Evolutionary conservation across 192 early-diverging fungal species (phyloP).

Genomic region (Dissophora ornata): DNA sequence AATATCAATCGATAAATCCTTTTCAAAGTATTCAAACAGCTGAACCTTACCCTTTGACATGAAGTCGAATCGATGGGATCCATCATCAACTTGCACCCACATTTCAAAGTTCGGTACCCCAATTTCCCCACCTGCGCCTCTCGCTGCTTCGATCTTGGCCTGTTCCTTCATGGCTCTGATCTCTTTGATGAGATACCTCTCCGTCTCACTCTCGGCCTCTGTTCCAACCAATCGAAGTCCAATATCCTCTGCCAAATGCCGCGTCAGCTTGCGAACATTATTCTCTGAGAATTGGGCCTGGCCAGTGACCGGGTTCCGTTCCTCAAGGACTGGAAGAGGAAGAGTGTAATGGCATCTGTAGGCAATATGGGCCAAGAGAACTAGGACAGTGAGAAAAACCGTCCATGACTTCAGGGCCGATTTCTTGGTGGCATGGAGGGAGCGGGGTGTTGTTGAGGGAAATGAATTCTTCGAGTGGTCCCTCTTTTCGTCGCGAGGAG

Average conservation of each 20-base stretch:
- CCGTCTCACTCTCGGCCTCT: constrained; percentile 13
- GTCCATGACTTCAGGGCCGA: constrained; percentile 1
- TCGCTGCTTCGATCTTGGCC: constrained; percentile 5
- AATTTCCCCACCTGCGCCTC: constrained; percentile 9
- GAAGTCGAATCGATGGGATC: constrained; percentile 78
- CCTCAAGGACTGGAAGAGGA: constrained; percentile 17
- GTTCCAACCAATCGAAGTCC: constrained; percentile 68
- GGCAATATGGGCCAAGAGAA: background rate
- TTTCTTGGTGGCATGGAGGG: too few relatives aligned
- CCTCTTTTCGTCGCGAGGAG: too few relatives aligned
- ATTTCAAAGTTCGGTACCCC: constrained; percentile 62
- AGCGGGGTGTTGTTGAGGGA: too few relatives aligned
- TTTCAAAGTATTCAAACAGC: too few relatives aligned
- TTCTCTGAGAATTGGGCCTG: constrained; percentile 60
- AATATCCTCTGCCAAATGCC: constrained; percentile 62
- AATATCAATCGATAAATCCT: too few relatives aligned
- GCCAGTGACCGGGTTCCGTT: constrained; percentile 22
- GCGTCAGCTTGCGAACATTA: constrained; percentile 58
- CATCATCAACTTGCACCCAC: constrained; percentile 67
- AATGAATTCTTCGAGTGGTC: too few relatives aligned
- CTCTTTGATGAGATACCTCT: constrained; percentile 27
- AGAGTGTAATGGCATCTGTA: constrained; percentile 21
- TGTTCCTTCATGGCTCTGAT: constrained; percentile 12
- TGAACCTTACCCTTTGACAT: constrained; percentile 74
- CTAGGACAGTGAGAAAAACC: constrained; percentile 1